Base-by-base conservation (phyloP, 2,329 filamentous ascomycete species). In the Penicillium sclerotiorum region DNA sequence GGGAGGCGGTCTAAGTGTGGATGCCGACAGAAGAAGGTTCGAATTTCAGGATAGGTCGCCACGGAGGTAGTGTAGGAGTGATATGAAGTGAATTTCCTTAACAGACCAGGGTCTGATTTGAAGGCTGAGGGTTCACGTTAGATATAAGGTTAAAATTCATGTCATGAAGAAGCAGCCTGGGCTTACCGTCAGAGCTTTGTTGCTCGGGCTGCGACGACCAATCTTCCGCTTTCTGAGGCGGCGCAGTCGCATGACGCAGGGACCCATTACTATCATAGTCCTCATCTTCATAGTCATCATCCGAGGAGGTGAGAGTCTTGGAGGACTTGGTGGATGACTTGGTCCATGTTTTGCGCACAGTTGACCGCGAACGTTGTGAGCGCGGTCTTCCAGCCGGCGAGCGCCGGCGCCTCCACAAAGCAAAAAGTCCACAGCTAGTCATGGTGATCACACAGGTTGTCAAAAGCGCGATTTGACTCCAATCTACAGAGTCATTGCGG, bases 21-120 rank as follows among this genome's bases (percentile, higher is more conserved):
- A 71, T 96, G 94, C 47, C 83, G 83, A 49, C 87, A 83, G 72
- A 88, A 92, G 70, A 97, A 96, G 36, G 92, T 85, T 49, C 93
- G 85, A 55, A 97, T 80, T 25, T 80, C 82, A 2, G 85, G 81
- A 67, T 96, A 97, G 8, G 81, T 85, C 57, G 86, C 77, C 30
- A 79, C 73, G 13, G 78, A 79, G 2, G 91, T 92, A n/a, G 80
- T 85, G 69, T 91, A 95, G 5, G 85, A 80, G 63, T 81, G 81
- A 59, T 87, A 79, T 32, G 81, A 79, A 12, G 89, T 91, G 69
- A 93, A 81, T 60, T 91, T 88, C 68, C 80, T 87, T 52, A 97
- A 78, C 11, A 96, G 79, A n/a, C 85, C 80, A 23, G 92, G 90
- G 63, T 96, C 91, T 20, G 83, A 86, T 50, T 69, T 55, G 51